Evolutionary conservation across 805 yeast species (phyloP).

Genomic region (Diddensiella transvaalensis): DNA sequence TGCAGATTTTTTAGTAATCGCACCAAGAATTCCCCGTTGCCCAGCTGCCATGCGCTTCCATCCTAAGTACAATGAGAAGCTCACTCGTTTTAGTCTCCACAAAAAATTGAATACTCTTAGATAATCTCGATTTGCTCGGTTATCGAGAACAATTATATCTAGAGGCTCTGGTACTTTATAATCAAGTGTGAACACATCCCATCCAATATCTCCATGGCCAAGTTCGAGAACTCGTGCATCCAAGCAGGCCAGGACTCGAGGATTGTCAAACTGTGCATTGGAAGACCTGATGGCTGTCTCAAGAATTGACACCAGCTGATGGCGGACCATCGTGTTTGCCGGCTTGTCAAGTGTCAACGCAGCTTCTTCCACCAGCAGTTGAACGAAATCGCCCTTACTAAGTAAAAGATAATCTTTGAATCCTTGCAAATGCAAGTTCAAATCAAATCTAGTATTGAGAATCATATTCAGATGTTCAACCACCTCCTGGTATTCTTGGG

Average conservation of each 20-base stretch:
- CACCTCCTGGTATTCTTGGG: slow-evolving; percentile 46
- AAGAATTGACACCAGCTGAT: slow-evolving; percentile 60
- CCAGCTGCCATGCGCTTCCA: slow-evolving; percentile 42
- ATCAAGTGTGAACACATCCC: slow-evolving; percentile 91
- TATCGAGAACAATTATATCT: slow-evolving; percentile 52
- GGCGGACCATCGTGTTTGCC: slow-evolving; percentile 59
- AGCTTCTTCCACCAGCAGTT: slow-evolving; percentile 56
- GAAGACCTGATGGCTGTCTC: slow-evolving; percentile 54
- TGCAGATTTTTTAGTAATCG: not conserved
- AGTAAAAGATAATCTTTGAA: slow-evolving; percentile 65
- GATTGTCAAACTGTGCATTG: slow-evolving; percentile 33
- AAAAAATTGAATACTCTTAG: slow-evolving; percentile 78
- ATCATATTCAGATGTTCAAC: slow-evolving; percentile 48
- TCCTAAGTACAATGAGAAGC: slow-evolving; percentile 45
- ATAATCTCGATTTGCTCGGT: slow-evolving; percentile 48
- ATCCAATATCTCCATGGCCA: slow-evolving; percentile 71
- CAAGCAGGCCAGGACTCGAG: slow-evolving; percentile 47
- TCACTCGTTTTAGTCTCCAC: slow-evolving; percentile 70
- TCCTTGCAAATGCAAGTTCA: slow-evolving; percentile 54
- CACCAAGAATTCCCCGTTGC: slow-evolving; percentile 23
- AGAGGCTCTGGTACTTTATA: slow-evolving; percentile 53
- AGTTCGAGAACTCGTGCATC: slow-evolving; percentile 82
- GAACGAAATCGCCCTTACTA: slow-evolving; percentile 80
- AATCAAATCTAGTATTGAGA: slow-evolving; percentile 46
- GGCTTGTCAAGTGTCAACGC: slow-evolving; percentile 53